phyloP scores from a whole-genome alignment of 2,329 filamentous ascomycete genomes.

The Claviceps sp. region DNA sequence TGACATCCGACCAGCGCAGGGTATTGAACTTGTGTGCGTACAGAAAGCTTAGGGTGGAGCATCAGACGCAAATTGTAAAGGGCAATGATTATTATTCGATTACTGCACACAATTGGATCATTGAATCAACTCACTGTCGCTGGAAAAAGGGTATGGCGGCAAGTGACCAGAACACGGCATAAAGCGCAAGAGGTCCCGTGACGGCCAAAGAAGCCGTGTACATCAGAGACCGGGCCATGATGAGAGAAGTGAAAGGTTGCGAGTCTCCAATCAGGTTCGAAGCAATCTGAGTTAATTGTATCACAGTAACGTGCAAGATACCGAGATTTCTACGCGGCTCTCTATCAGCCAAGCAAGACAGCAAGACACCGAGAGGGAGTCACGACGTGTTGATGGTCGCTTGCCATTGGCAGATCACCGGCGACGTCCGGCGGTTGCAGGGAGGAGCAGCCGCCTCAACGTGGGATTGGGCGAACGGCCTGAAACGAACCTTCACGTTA shows the following conservation, averaged over 20 bases:
- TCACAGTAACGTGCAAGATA: background rate
- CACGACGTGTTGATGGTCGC: too few relatives aligned
- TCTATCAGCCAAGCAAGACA: background rate
- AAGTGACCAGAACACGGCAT: slow-evolving; percentile 51
- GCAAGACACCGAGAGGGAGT: background rate
- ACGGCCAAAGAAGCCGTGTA: slow-evolving; percentile 21
- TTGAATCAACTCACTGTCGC: slow-evolving; percentile 49
- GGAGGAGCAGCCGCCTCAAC: too few relatives aligned
- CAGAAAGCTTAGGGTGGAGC: slow-evolving; percentile 43
- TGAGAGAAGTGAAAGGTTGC: background rate
- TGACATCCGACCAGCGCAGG: slow-evolving; percentile 56
- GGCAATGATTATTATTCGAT: background rate
- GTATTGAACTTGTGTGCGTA: slow-evolving; percentile 75
- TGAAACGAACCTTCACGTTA: too few relatives aligned
- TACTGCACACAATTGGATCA: background rate
- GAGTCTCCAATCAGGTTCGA: background rate
- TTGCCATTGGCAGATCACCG: too few relatives aligned
- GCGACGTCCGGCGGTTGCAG: too few relatives aligned
- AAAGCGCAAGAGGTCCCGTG: slow-evolving; percentile 47
- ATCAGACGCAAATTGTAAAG: background rate
- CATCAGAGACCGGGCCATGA: slow-evolving; percentile 16
- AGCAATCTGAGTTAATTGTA: background rate
- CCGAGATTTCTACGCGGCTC: background rate
- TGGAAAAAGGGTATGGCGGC: slow-evolving; percentile 61
- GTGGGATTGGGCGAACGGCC: too few relatives aligned